phyloP scores from a whole-genome alignment of 2,329 filamentous ascomycete genomes.

The Rugonectria rugulosa region DNA sequence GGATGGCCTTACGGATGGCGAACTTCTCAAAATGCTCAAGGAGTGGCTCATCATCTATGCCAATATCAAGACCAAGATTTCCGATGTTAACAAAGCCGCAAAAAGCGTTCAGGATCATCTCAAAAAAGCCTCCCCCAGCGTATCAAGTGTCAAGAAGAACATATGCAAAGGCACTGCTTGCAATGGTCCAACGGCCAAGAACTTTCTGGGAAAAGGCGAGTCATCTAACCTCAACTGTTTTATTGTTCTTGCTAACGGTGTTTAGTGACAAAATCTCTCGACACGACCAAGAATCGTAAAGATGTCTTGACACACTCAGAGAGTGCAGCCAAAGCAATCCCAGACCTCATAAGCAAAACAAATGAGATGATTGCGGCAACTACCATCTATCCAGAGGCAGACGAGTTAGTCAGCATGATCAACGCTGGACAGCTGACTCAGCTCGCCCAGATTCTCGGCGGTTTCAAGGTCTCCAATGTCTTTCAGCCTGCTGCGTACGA shows the following conservation, averaged over 20 bases:
- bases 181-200: neutral
- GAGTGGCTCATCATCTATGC: neutral
- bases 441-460: neutral
- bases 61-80: constrained; percentile 1
- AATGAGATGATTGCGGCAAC: neutral
- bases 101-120: neutral
- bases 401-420: neutral
- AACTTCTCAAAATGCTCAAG: neutral
- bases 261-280: neutral
- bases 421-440: neutral
- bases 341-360: too few relatives aligned
- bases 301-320: neutral
- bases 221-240: too few relatives aligned
- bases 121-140: neutral
- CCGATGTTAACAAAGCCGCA: neutral
- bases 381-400: neutral
- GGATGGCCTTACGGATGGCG: neutral
- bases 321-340: neutral
- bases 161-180: neutral
- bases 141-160: neutral
- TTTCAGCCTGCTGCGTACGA: neutral
- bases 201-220: neutral
- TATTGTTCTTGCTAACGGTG: neutral
- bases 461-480: neutral
- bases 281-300: neutral